phyloP scores from a whole-genome alignment of 2,329 filamentous ascomycete genomes.

The Aspergillus aculeatus region DNA sequence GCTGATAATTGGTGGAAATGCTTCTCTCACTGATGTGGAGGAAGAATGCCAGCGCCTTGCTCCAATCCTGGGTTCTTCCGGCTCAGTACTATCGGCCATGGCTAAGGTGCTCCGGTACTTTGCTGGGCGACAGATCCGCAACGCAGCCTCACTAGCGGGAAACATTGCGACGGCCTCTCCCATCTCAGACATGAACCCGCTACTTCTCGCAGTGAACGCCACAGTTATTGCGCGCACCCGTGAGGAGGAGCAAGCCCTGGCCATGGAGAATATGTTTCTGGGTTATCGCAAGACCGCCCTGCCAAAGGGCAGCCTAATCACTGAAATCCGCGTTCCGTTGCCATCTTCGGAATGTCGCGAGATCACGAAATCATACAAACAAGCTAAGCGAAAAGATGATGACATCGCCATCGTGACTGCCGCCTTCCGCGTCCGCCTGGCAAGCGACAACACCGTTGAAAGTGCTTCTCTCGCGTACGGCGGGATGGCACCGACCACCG shows the following conservation, averaged over 20 bases:
- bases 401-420: slow-evolving; percentile 90
- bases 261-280: slow-evolving; percentile 80
- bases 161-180: slow-evolving; percentile 84
- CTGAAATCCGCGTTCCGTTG: slow-evolving; percentile 72
- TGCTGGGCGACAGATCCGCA: slow-evolving; percentile 77
- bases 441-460: slow-evolving; percentile 62
- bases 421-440: slow-evolving; percentile 67
- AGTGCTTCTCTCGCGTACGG: slow-evolving; percentile 76
- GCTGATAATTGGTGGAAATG: slow-evolving; percentile 79
- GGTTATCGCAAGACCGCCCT: slow-evolving; percentile 78
- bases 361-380: slow-evolving; percentile 80
- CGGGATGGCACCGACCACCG: slow-evolving; percentile 81
- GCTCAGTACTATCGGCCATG: slow-evolving; percentile 76
- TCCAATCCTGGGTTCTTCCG: slow-evolving; percentile 57
- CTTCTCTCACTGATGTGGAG: slow-evolving; percentile 79
- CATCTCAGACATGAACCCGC: slow-evolving; percentile 85
- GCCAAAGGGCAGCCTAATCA: slow-evolving; percentile 70
- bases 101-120: slow-evolving; percentile 66
- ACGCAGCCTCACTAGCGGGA: slow-evolving; percentile 82
- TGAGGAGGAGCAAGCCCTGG: slow-evolving; percentile 66
- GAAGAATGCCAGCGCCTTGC: slow-evolving; percentile 66
- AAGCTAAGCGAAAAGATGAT: slow-evolving; percentile 86
- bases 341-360: slow-evolving; percentile 65
- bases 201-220: slow-evolving; percentile 76
- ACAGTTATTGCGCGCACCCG: slow-evolving; percentile 70